These are phyloP conservation scores for Pyrrhoderma noxium DNA, from an alignment of 1,284 basidiomycete genomes.

Conservation along the genomic window DNA sequence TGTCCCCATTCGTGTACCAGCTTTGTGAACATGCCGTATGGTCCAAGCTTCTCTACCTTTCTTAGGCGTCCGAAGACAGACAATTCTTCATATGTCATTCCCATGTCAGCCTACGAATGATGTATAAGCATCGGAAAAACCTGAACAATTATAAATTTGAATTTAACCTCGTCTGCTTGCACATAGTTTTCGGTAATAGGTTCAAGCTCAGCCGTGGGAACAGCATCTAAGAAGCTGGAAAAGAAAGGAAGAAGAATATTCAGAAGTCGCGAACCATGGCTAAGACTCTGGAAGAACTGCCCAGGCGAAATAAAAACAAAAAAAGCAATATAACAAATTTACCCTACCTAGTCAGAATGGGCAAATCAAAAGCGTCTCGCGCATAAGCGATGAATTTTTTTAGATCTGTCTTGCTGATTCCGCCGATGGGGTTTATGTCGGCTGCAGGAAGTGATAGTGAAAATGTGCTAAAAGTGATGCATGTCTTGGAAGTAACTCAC, in stretches of 20 bases:
- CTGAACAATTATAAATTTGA: conserved; percentile 1
- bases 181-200: conserved; percentile 92
- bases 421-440: conserved; percentile 97
- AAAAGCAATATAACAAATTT: too few species aligned
- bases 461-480: neutral
- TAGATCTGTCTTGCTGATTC: conserved; percentile 95
- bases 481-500: conserved; percentile 31
- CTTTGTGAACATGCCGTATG: conserved; percentile 95
- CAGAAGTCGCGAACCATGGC: neutral
- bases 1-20: conserved; percentile 89
- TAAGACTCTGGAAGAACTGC: neutral
- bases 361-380: conserved; percentile 71
- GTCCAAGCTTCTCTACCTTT: conserved; percentile 96
- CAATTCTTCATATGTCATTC: conserved; percentile 98
- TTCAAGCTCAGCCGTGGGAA: conserved; percentile 94
- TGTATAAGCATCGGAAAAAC: neutral
- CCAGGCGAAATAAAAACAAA: neutral
- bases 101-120: conserved; percentile 78
- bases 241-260: neutral
- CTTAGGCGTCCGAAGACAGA: conserved; percentile 89
- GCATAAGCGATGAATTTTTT: conserved; percentile 94
- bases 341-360: conserved; percentile 68
- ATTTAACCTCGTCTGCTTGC: conserved; percentile 83
- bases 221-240: conserved; percentile 79
- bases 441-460: conserved; percentile 39